phyloP scores from a whole-genome alignment of 495 filamentous ascomycete genomes.

The Patellaria atrata region DNA sequence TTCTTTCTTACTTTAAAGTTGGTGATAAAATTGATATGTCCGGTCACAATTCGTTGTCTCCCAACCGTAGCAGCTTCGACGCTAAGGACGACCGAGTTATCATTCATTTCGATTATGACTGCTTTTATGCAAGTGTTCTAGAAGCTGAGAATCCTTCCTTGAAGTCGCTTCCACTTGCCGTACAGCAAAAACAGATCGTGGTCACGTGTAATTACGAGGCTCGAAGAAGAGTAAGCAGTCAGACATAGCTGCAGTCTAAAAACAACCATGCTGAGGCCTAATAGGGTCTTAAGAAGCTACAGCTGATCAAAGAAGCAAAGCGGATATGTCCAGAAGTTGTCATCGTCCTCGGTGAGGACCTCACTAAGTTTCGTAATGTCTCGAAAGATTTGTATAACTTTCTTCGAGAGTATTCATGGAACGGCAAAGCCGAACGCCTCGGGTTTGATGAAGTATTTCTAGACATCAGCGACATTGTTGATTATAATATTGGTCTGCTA shows the following conservation, averaged over 20 bases:
- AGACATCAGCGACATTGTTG: slow-evolving; percentile 73
- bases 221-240: slow-evolving; percentile 31
- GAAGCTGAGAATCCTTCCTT: slow-evolving; percentile 65
- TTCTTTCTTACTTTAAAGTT: neutral
- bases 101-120: slow-evolving; percentile 77
- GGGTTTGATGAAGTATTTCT: slow-evolving; percentile 77
- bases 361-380: slow-evolving; percentile 70
- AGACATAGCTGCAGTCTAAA: neutral
- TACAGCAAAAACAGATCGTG: slow-evolving; percentile 79
- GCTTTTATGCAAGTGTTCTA: slow-evolving; percentile 85
- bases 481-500: slow-evolving; percentile 58
- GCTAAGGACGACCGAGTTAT: slow-evolving; percentile 56
- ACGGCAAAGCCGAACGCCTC: slow-evolving; percentile 55
- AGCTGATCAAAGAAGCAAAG: slow-evolving; percentile 67
- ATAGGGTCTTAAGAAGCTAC: slow-evolving; percentile 67
- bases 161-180: slow-evolving; percentile 55
- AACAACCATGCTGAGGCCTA: slow-evolving; percentile 13
- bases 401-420: slow-evolving; percentile 58
- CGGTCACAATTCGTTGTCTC: neutral
- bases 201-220: slow-evolving; percentile 95
- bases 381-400: slow-evolving; percentile 67
- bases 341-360: slow-evolving; percentile 73
- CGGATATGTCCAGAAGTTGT: slow-evolving; percentile 71
- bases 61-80: slow-evolving; percentile 14
- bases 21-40: slow-evolving; percentile 2